Evolutionary conservation across 495 filamentous ascomycete species (phyloP), one percentile per base, ranked within the genome.

Genomic region (Daldinia grandis): DNA sequence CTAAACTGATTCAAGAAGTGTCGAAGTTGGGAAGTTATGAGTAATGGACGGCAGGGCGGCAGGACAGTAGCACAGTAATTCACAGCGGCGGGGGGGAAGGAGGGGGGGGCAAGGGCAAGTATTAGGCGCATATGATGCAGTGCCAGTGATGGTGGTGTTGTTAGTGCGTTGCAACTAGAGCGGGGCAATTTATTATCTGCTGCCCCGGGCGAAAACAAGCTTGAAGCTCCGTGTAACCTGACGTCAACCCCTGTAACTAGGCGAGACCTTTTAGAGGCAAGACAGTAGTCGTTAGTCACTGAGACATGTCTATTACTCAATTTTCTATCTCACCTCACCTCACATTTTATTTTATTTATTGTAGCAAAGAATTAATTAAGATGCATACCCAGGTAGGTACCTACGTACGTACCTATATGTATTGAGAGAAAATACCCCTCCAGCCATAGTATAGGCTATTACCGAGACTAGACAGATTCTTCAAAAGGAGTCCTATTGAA

Each of bases 81-180:
- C 4, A 56, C 17, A 19, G 64, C 49, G 50, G 50, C 35, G 50
- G 49, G 27, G 21, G 31, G 60, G 25, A 55, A 27, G 33, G 33
- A 27, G 61, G 27, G 60, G 40, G 33, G 56, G 56, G 30, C 15
- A 44, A 51, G 40, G 44, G 53, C 33, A 50, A 58, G 50, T 28
- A 19, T 72, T 67, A 64, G 69, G 64, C 55, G 55, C 64, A 72
- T 55, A 62, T 64, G 69, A 72, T 62, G 69, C 44, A 57, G 58
- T 57, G 33, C 14, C 27, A 58, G 19, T 51, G 42, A 58, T 35
- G 50, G 56, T 50, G 44, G 51, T 47, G 19, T 58, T 58, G 35
- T 3, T 66, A 59, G 56, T 59, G 37, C 33, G 66, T 60, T 35
- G 27, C 55, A 49, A 51, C 35, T 40, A 31, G 55, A 64, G 69